These are phyloP conservation scores for Nigrograna mackinnonii DNA, from an alignment of 2,329 filamentous ascomycete genomes.

Conservation along the genomic window DNA sequence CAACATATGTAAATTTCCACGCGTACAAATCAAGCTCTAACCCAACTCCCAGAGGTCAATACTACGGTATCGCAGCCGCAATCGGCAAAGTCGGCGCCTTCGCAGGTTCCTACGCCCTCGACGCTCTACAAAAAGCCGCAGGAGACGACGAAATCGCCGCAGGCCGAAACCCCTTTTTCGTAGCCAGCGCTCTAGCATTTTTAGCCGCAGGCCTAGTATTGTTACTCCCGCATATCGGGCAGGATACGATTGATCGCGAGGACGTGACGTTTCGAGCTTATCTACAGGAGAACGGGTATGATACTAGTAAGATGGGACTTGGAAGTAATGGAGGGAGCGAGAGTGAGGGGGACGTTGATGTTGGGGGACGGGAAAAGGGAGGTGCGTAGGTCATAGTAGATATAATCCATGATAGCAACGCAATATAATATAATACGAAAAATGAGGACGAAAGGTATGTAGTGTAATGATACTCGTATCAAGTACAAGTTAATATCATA, in stretches of 20 bases:
- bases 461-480: no score
- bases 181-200: constrained; percentile 76
- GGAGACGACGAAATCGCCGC: constrained; percentile 46
- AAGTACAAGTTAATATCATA: no score
- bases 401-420: no score
- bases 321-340: constrained; percentile 5
- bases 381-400: no score
- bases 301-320: constrained; percentile 62
- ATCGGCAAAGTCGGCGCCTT: constrained; percentile 81
- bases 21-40: no score
- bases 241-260: constrained; percentile 82
- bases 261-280: constrained; percentile 76
- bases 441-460: no score
- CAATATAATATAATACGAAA: no score
- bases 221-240: constrained; percentile 73
- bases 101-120: constrained; percentile 81
- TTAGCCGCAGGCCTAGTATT: constrained; percentile 69
- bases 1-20: no score
- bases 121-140: constrained; percentile 56
- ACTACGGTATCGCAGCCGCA: constrained; percentile 72
- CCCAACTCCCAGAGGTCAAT: constrained; percentile 67
- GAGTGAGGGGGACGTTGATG: no score
- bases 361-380: no score
- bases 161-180: constrained; percentile 88
- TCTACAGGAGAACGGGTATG: constrained; percentile 74